These are phyloP conservation scores for Globisporangium radiosum DNA, from an alignment of 352 stramenopile genomes.

Conservation along the genomic window DNA sequence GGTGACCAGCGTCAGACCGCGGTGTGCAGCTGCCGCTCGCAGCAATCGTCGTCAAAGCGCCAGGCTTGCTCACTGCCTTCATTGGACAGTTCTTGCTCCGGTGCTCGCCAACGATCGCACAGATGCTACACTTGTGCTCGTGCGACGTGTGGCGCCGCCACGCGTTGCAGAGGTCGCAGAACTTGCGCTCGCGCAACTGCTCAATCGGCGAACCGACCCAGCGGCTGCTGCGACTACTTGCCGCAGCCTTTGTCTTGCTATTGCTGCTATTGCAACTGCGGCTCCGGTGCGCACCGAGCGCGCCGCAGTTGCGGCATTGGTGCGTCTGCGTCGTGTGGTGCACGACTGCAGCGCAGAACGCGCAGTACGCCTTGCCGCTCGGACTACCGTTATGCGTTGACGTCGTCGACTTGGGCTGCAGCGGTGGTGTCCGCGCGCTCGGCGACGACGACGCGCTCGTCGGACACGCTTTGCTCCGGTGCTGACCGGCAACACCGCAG, in stretches of 20 bases:
- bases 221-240: constrained; percentile 6
- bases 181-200: constrained; percentile 30
- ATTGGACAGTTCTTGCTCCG: constrained; percentile 57
- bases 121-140: constrained; percentile 64
- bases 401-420: constrained; percentile 2
- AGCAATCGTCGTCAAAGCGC: too few relatives aligned
- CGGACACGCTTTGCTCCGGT: constrained; percentile 56
- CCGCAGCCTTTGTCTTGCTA: constrained; percentile 3
- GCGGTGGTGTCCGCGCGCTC: constrained; percentile 11
- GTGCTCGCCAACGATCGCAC: constrained; percentile 47
- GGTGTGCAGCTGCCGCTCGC: constrained; percentile 6
- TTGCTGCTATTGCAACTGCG: constrained; percentile 24
- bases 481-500: constrained; percentile 45
- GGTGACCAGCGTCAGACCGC: constrained; percentile 4
- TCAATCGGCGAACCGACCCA: constrained; percentile 47
- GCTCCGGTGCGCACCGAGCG: constrained; percentile 51
- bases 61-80: constrained; percentile 8
- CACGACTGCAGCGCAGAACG: constrained; percentile 46
- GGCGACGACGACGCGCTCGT: constrained; percentile 16
- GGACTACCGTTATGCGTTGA: neutral
- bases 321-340: constrained; percentile 54
- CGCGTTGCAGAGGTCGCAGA: constrained; percentile 53
- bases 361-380: constrained; percentile 42
- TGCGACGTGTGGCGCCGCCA: constrained; percentile 46
- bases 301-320: constrained; percentile 46